Conservation (phyloP, 345 rosid species). For the Populus tremula region DNA sequence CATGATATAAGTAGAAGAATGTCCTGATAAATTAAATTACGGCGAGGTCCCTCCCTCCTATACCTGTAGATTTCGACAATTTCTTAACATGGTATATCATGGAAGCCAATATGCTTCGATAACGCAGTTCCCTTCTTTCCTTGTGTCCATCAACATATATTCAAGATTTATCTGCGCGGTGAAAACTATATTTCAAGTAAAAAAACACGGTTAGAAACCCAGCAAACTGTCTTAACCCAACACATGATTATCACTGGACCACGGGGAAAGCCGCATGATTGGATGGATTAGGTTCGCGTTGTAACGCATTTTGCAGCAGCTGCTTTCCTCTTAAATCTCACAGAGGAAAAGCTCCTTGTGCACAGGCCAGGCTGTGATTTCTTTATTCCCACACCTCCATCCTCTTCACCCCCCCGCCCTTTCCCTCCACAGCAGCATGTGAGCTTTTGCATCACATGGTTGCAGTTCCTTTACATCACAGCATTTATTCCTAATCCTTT, state of each 20-base stretch:
- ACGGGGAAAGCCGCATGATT: conserved; percentile 12
- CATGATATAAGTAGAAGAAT: no score
- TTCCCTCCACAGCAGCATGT: conserved; percentile 6
- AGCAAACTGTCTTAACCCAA: neutral
- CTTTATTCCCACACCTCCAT: conserved; percentile 4
- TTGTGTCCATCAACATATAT: neutral
- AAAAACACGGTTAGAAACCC: no score
- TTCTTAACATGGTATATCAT: neutral
- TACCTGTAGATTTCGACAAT: neutral
- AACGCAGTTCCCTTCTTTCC: neutral
- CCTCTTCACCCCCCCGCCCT: neutral
- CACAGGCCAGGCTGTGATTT: neutral
- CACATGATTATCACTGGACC: neutral
- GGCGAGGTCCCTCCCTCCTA: neutral
- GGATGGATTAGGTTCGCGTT: neutral
- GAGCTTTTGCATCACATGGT: conserved; percentile 22
- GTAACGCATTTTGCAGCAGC: neutral
- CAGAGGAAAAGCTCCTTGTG: neutral
- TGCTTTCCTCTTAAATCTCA: neutral
- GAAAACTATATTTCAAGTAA: no score
- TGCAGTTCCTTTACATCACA: conserved; percentile 19
- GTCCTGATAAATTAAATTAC: neutral
- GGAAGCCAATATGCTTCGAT: neutral
- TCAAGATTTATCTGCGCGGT: neutral
- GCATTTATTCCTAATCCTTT: conserved; percentile 6